Evolutionary conservation across 2,329 filamentous ascomycete species (phyloP).

Genomic region (Xylaria arbuscula): DNA sequence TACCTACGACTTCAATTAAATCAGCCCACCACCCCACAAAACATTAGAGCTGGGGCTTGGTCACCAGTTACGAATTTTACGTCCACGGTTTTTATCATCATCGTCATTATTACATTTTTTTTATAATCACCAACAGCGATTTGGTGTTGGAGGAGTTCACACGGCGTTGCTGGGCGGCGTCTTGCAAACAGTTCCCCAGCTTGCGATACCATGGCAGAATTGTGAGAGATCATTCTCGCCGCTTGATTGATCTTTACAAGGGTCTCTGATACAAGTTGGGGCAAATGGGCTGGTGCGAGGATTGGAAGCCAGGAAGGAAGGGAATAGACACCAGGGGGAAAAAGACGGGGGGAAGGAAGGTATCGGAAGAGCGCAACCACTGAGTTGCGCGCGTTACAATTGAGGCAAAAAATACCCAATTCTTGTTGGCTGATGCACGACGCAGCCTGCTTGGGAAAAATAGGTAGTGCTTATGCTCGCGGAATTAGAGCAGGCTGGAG

Average conservation of each 20-base stretch:
- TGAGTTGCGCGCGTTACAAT: conserved; percentile 7
- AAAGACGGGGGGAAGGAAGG: not conserved
- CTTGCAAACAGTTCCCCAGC: conserved; percentile 33
- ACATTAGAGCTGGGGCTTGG: conserved; percentile 29
- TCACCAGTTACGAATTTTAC: conserved; percentile 38
- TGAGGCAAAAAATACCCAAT: too few relatives aligned
- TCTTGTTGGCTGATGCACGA: conserved; percentile 26
- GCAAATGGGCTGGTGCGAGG: conserved; percentile 14
- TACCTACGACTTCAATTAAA: conserved; percentile 11
- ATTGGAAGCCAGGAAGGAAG: conserved; percentile 3
- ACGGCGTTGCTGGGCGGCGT: conserved; percentile 44
- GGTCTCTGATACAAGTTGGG: conserved; percentile 25
- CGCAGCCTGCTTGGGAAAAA: conserved; percentile 23
- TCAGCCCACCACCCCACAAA: conserved; percentile 10
- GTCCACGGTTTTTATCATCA: conserved; percentile 27
- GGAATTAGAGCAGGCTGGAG: conserved; percentile 12
- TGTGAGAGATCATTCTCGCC: conserved; percentile 19
- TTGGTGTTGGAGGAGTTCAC: conserved; percentile 38
- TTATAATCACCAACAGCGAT: conserved; percentile 33
- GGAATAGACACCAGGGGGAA: conserved; percentile 19
- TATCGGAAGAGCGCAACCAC: conserved; percentile 17
- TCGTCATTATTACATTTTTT: conserved; percentile 26
- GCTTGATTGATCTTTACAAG: conserved; percentile 21
- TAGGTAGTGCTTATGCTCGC: conserved; percentile 28
- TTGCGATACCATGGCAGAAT: conserved; percentile 39